phyloP scores from a whole-genome alignment of 768 basidiomycete genomes.

The Tricholoma matsutake region DNA sequence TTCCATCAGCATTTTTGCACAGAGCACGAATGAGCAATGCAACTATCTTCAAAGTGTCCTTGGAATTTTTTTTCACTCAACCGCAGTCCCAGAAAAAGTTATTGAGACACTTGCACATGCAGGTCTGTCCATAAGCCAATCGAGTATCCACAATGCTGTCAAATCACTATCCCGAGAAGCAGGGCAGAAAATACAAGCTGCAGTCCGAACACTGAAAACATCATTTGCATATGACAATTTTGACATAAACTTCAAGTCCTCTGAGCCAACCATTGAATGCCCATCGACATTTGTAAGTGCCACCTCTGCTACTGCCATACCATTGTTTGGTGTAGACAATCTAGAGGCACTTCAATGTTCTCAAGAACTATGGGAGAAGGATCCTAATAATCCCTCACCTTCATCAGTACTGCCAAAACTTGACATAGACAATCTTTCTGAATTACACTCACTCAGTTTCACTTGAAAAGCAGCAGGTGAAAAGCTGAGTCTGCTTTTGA shows the following conservation, averaged over 20 bases:
- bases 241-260: conserved; percentile 28
- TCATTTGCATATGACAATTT: conserved; percentile 37
- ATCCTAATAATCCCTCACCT: conserved; percentile 15
- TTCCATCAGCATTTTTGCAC: background rate
- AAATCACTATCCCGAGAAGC: conserved; percentile 19
- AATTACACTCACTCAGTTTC: conserved; percentile 1
- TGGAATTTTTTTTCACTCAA: conserved; percentile 33
- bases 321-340: conserved; percentile 14
- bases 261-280: conserved; percentile 25
- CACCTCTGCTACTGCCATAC: conserved; percentile 26
- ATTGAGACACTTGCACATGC: conserved; percentile 22
- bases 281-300: conserved; percentile 19
- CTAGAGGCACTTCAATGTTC: conserved; percentile 24
- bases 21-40: background rate
- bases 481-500: conserved; percentile 1
- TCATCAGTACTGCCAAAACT: background rate
- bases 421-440: conserved; percentile 4
- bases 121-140: conserved; percentile 20
- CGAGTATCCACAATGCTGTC: conserved; percentile 15
- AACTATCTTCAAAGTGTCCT: conserved; percentile 23
- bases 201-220: conserved; percentile 18
- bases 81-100: conserved; percentile 24
- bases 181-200: conserved; percentile 3
- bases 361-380: conserved; percentile 27
- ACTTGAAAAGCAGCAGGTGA: conserved; percentile 7